Base-by-base conservation (phyloP, 306 rosid genomes). In the Sesbania bispinosa region DNA sequence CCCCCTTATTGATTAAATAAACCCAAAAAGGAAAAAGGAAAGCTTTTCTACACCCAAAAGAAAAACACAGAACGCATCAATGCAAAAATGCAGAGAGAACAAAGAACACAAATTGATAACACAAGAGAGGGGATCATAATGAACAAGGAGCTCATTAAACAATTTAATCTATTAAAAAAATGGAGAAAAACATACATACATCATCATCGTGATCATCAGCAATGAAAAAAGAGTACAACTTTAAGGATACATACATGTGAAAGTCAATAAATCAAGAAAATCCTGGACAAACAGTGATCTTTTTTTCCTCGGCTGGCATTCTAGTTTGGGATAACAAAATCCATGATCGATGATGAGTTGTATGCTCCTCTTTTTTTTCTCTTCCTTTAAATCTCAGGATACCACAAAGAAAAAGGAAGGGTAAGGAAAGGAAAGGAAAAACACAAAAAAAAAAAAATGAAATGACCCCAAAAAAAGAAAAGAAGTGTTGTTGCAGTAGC, bases 321-420 rank as follows among this genome's bases (percentile, higher is more conserved):
- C 67, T 46, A 54, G 52, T 13, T 50, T 13, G 60, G 23, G 30
- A 38, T 38, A 67, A 52, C 11, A 77, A 70, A 72, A 43, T 35
- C 69, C 80, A 62, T 57, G 83, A 66, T 75, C 64, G 47, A 70
- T 78, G 83, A 81, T 35, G 63, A 78, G 36, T 55, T 7, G 61
- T 62, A 71, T 70, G 80, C 46, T 71, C 43, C 78, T 60, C 60
- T 62, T 23, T 51, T 57, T 27, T 23, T 51, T 57, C 20, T 63
- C 79, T n/a, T 69, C 61, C 70, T 70, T 75, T 7, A 26, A 68
- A 79, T 81, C 81, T 66, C 76, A 79, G 47, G 45, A 27, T 54
- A 51, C 66, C 66, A 33, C 47, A 11, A 26, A 61, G n/a, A 0
- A 16, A 45, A 33, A 63, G n/a, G n/a, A n/a, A n/a, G n/a, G n/a